Percentiles rank a stretch among this genome's conserved stretches.
phyloP scores from a whole-genome alignment of 2,329 filamentous ascomycete species.

The Catunica adiposa region DNA sequence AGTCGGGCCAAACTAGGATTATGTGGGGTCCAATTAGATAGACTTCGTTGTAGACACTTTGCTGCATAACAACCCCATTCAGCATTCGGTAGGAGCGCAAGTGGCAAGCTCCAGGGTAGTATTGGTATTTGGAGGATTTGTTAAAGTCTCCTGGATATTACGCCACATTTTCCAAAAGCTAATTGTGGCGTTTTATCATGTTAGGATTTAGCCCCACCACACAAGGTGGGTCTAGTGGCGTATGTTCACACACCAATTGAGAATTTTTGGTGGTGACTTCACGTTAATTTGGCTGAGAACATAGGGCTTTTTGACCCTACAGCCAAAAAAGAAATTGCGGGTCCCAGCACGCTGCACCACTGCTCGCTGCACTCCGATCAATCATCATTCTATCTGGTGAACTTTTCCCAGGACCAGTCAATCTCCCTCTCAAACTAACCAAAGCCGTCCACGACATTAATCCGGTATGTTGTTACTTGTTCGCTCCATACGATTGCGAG shows the following conservation, averaged over 20 bases:
- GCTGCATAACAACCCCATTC: no score
- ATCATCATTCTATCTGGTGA: constrained; percentile 14
- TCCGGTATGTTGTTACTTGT: constrained; percentile 13
- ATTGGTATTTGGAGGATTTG: no score
- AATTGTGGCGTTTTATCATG: neutral
- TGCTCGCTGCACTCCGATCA: constrained; percentile 10
- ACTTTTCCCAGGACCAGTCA: constrained; percentile 13
- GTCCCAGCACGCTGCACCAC: constrained; percentile 9
- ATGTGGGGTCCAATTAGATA: no score
- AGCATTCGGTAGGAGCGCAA: no score
- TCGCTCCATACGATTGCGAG: neutral
- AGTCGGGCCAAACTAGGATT: no score
- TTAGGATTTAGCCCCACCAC: constrained; percentile 5
- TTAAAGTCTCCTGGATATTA: neutral
- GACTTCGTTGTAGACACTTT: no score
- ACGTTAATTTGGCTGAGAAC: constrained; percentile 2
- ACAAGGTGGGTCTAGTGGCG: constrained; percentile 8
- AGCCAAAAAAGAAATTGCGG: constrained; percentile 13
- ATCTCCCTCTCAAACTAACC: constrained; percentile 13
- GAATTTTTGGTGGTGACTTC: constrained; percentile 1
- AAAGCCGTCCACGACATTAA: constrained; percentile 15
- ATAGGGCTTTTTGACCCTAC: constrained; percentile 15
- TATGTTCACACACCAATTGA: constrained; percentile 7
- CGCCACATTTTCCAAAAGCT: neutral
- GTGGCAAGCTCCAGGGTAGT: no score